Evolutionary conservation across 306 rosid genomes (phyloP), one percentile per base, ranked within the genome.

Genomic region (Glycine soja): DNA sequence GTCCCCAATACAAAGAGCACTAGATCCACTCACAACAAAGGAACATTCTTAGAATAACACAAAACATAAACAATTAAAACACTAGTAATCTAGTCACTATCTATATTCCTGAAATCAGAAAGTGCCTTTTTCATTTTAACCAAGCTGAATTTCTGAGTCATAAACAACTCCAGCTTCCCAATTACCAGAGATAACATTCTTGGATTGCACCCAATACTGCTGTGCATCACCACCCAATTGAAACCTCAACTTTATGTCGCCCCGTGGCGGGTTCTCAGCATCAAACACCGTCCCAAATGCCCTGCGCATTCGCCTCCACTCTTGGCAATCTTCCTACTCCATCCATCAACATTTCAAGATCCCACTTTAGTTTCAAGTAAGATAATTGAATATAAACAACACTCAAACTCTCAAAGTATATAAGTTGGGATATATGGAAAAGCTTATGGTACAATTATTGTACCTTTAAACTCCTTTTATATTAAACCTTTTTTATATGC

Each of bases 251-350:
- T 59, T 81, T 4, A 91, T 32, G 3, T 83, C 36, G 18, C 93
- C 94, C 6, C 71, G 67, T 59, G 99, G 95, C 5, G 95, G 94
- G 80, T 63, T 93, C 54, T 76, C 77, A 51, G 80, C 81, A 51
- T 95, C 99, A 89, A 91, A 95, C 18, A 95, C 98, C 8, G 79
- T 86, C 36, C 98, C 99, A 48, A 78, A 92, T 0, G 85, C 89
- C 75, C 92, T 88, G 0, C 98, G 88, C 98, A 93, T 87, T 5
- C 84, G 82, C 70, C 81, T 87, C 98, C 99, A 93, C 61, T 85
- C 89, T 40, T 90, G 11, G 85, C 77, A 66, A 42, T 91, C 91
- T 82, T 83, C 97, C 94, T 94, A 75, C 82, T 66, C 47, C 83
- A 77, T 54, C 12, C 46, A 42, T 42, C 19, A 56, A 36, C 51